Conservation (phyloP, 805 yeast species). For the Allodekkera sacchari region DNA sequence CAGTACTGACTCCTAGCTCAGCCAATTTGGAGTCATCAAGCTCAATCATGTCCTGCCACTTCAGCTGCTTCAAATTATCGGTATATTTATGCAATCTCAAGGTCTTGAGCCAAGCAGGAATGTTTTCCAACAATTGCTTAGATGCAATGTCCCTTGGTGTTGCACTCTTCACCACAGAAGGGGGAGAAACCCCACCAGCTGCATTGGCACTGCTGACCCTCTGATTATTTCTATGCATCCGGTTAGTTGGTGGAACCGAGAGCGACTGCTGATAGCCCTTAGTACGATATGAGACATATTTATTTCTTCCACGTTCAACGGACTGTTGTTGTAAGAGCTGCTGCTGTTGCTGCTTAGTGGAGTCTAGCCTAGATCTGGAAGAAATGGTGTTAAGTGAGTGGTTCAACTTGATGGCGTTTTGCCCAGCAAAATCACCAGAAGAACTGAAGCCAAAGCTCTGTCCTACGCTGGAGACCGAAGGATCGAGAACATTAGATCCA, state of each 20-base stretch:
- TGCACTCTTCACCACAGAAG: slow-evolving; percentile 27
- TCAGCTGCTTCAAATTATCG: slow-evolving; percentile 61
- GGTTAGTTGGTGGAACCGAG: slow-evolving; percentile 10
- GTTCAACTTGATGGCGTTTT: slow-evolving; percentile 20
- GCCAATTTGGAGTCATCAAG: slow-evolving; percentile 64
- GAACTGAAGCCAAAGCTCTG: slow-evolving; percentile 11
- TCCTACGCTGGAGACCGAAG: not conserved
- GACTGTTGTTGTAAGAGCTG: slow-evolving; percentile 1
- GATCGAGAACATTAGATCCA: slow-evolving; percentile 7
- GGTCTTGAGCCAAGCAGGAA: slow-evolving; percentile 89
- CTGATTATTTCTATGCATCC: slow-evolving; percentile 8
- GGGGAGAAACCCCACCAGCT: slow-evolving; percentile 5
- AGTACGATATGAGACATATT: not conserved
- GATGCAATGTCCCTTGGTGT: slow-evolving; percentile 45
- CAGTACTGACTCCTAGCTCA: slow-evolving; percentile 77
- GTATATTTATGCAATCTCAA: slow-evolving; percentile 92
- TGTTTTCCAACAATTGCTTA: slow-evolving; percentile 53
- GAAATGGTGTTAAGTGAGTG: slow-evolving; percentile 22
- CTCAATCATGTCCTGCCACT: slow-evolving; percentile 74
- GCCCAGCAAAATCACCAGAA: slow-evolving; percentile 17
- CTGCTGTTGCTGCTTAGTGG: slow-evolving; percentile 6
- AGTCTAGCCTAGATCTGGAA: slow-evolving; percentile 17
- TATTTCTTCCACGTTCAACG: not conserved
- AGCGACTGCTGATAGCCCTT: slow-evolving; percentile 3
- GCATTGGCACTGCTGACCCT: slow-evolving; percentile 3